Percentiles rank a stretch among this genome's conserved stretches.
Evolutionary conservation across 495 filamentous ascomycete species (phyloP).

Genomic region (Xylaria intraflava): DNA sequence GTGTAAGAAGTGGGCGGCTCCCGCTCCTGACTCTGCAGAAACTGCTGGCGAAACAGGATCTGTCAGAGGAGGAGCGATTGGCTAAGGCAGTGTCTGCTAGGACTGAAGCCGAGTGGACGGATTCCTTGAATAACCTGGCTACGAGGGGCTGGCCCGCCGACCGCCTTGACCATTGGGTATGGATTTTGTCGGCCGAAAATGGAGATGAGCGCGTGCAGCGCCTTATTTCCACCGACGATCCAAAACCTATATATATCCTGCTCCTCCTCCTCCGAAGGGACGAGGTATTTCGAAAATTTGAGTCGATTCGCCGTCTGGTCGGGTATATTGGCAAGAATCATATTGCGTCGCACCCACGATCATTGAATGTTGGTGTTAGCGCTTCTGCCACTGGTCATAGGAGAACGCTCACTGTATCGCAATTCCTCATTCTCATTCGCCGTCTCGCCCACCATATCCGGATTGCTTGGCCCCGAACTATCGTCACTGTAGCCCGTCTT

Average conservation of each 20-base stretch:
- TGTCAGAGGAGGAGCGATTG: conserved; percentile 8
- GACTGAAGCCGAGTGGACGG: conserved; percentile 23
- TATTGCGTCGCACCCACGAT: conserved; percentile 5
- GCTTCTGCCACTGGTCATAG: not conserved
- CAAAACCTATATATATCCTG: conserved; percentile 37
- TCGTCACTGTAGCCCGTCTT: conserved; percentile 29
- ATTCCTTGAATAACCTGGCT: conserved; percentile 19
- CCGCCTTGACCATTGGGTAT: conserved; percentile 35
- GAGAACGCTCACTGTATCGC: conserved; percentile 17
- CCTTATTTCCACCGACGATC: conserved; percentile 24
- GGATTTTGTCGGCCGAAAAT: conserved; percentile 33
- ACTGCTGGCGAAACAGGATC: conserved; percentile 24
- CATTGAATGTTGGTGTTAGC: not conserved
- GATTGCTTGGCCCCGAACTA: conserved; percentile 27
- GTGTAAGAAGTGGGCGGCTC: conserved; percentile 20
- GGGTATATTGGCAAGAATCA: conserved; percentile 27
- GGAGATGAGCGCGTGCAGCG: conserved; percentile 29
- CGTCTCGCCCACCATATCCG: conserved; percentile 28
- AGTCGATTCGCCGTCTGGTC: conserved; percentile 26
- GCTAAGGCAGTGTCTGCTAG: conserved; percentile 14
- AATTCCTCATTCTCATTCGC: conserved; percentile 28
- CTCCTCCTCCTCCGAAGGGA: conserved; percentile 27
- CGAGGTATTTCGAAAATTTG: conserved; percentile 20
- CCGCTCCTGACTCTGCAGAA: conserved; percentile 27
- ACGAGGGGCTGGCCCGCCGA: conserved; percentile 19